phyloP scores from a whole-genome alignment of 305 asterid species.

The Stenogyne calaminthoides region DNA sequence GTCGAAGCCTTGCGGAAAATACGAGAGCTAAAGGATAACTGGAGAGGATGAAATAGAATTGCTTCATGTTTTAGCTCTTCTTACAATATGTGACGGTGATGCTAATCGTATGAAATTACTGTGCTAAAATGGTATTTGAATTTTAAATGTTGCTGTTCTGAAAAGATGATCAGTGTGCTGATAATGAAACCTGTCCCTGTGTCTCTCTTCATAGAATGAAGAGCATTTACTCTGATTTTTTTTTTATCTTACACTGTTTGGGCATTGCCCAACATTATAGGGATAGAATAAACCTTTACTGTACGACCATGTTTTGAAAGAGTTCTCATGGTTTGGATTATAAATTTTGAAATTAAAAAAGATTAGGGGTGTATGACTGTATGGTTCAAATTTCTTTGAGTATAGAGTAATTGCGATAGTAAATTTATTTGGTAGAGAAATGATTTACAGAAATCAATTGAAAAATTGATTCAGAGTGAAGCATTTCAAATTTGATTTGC shows the following conservation, averaged over 20 bases:
- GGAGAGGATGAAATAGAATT: constrained; percentile 52
- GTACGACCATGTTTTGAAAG: too few species aligned
- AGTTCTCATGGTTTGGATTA: not conserved
- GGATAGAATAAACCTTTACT: too few species aligned
- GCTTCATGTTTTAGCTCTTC: not conserved
- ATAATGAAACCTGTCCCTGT: not conserved
- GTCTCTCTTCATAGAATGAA: not conserved
- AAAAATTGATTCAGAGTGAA: too few species aligned
- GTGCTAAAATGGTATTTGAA: not conserved
- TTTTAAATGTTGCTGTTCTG: not conserved
- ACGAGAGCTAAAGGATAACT: constrained; percentile 67
- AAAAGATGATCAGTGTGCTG: not conserved
- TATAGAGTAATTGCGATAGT: too few species aligned
- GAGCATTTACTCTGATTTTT: not conserved
- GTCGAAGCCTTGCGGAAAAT: constrained; percentile 70
- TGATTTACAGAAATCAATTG: too few species aligned
- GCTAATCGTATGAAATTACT: not conserved
- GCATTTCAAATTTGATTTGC: too few species aligned
- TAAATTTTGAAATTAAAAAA: too few species aligned
- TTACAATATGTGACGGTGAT: not conserved
- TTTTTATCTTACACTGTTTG: too few species aligned
- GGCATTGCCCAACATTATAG: too few species aligned
- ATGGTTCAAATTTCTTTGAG: too few species aligned
- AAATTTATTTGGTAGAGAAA: too few species aligned
- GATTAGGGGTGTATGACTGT: too few species aligned